A percentile compares a stretch with the other conserved stretches of the same genome.
Conservation (phyloP, 75 land plant genomes). For the Adiantum capillusveneris region DNA sequence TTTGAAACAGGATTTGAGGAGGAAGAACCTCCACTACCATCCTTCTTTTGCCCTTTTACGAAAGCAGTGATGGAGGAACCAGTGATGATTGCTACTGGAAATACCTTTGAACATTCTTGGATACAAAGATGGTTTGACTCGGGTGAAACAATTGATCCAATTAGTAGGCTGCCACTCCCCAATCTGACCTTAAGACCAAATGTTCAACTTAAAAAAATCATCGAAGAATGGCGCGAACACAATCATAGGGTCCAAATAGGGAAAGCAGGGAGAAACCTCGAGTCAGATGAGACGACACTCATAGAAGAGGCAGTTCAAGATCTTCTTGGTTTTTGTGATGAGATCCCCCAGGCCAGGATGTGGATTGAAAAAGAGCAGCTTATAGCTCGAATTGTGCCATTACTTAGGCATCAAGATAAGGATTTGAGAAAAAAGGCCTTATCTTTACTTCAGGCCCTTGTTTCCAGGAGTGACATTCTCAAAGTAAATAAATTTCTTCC, state of each 20-base stretch:
- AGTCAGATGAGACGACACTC: conserved; percentile 14
- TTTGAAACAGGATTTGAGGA: conserved; percentile 23
- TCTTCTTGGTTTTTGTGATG: conserved; percentile 29
- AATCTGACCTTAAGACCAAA: conserved; percentile 38
- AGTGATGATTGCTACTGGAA: conserved; percentile 38
- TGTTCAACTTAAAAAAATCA: conserved; percentile 32
- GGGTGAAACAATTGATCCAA: conserved; percentile 42
- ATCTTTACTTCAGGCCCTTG: conserved; percentile 24
- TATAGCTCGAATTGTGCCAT: conserved; percentile 17
- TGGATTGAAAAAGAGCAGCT: conserved; percentile 52
- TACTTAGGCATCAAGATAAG: conserved; percentile 25
- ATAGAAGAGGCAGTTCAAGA: conserved; percentile 27
- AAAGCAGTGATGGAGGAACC: conserved; percentile 47
- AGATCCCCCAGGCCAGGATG: conserved; percentile 35
- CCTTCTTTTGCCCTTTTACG: conserved; percentile 42
- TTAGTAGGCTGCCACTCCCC: conserved; percentile 25
- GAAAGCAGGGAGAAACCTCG: conserved; percentile 27
- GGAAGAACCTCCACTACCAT: conserved; percentile 26
- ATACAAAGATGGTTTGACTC: conserved; percentile 38
- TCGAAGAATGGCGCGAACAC: conserved; percentile 51
- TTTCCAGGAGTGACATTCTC: conserved; percentile 28
- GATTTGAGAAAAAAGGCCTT: conserved; percentile 27
- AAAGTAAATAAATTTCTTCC: conserved; percentile 42
- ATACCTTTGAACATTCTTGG: conserved; percentile 37
- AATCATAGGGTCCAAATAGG: conserved; percentile 49